Base-by-base conservation (phyloP, 768 basidiomycete genomes). In the Tremella mesenterica region DNA sequence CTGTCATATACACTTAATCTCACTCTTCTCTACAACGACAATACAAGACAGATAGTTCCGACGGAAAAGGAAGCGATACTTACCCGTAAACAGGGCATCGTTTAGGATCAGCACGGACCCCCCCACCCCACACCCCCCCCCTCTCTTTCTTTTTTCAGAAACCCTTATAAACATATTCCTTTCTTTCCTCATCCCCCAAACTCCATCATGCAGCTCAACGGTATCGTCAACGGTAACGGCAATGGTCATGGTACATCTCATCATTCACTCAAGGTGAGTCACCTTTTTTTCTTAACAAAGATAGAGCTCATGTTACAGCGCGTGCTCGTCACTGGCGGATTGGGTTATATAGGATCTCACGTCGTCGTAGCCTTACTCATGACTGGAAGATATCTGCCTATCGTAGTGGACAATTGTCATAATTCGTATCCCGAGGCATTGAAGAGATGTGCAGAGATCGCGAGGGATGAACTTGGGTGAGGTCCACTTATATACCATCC, bases 361-460 rank as follows among this genome's bases (percentile, higher is more conserved):
- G 85, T 96, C 70, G 83, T 96, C 60, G 88, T 85, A 55, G 78
- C 81, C 44, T 77, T 95, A 34, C 83, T 95, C 61, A 80, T 87
- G 69, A 88, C 90, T 12, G 82, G 89, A 54, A 78, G 83, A 58
- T 99, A 86, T 80, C 87, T 86, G 71, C 89, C 96, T 64, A 82
- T 96, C 59, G 85, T 91, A 21, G 80, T 97, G 64, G 95, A 99
- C 77, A 97, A 97, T 77, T 78, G 85, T 77, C 83, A 90, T 75
- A 99, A 99, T 72, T 91, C 95, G 2, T 81, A 82, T 60, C 82
- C 86, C 1, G 77, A 77, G 20, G 81, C 89, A 2, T 79, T 95
- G 44, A 74, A 77, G 48, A 83, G 86, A 48, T 67, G 70, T 57
- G 85, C 84, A 14, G 80, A 87, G 73, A 80, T 97, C 51, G 89